These are phyloP conservation scores for Chimonanthus praecox DNA, from an alignment of 164 flowering plant species.

Conservation along the genomic window DNA sequence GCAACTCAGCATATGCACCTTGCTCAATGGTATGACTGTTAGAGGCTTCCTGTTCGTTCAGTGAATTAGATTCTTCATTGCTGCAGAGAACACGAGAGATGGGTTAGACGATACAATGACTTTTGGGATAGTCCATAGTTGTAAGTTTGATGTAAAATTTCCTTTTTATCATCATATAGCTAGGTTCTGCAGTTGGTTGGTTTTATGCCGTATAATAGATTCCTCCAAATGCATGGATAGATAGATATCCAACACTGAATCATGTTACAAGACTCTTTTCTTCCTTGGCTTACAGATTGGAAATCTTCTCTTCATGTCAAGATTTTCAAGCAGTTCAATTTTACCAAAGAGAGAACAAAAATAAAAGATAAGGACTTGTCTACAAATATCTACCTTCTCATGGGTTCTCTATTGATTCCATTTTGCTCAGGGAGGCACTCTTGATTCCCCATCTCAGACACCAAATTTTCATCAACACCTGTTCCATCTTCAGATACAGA, in stretches of 20 bases:
- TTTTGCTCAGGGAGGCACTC: conserved; percentile 8
- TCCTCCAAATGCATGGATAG: not conserved
- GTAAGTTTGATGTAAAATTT: no score
- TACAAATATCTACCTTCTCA: conserved; percentile 6
- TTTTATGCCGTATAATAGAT: not conserved
- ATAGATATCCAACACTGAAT: not conserved
- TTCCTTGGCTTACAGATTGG: not conserved
- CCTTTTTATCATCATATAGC: not conserved
- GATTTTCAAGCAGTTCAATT: not conserved
- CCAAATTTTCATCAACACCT: not conserved
- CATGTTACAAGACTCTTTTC: not conserved
- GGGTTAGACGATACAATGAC: not conserved
- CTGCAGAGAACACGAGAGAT: conserved; percentile 13
- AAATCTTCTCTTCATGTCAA: not conserved
- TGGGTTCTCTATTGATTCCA: conserved; percentile 3
- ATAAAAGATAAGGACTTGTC: not conserved
- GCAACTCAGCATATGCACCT: conserved; percentile 23
- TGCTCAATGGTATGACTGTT: conserved; percentile 10
- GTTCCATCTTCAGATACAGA: conserved; percentile 15
- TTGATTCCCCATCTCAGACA: conserved; percentile 2
- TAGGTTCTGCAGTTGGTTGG: not conserved
- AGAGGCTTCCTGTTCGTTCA: conserved; percentile 15
- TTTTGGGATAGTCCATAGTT: not conserved
- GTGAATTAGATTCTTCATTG: conserved; percentile 8
- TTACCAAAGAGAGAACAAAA: no score